phyloP scores from a whole-genome alignment of 2,329 filamentous ascomycete genomes.

The Fusarium sp. region DNA sequence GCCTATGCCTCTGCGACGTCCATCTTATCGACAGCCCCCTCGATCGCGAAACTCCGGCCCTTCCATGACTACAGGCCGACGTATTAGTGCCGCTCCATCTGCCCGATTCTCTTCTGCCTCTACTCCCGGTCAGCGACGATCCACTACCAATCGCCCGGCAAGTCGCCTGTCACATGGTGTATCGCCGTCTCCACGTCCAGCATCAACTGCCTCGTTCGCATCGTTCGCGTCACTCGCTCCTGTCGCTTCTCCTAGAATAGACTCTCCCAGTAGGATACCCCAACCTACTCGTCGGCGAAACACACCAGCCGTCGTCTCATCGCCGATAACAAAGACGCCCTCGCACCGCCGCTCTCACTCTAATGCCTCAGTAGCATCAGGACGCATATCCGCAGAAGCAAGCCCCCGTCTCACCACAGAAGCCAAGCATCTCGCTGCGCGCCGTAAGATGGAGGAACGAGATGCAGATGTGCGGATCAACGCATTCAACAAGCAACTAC shows the following conservation, averaged over 20 bases:
- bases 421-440: conserved; percentile 79
- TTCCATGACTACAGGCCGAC: conserved; percentile 55
- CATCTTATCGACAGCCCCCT: conserved; percentile 43
- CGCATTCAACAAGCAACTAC: conserved; percentile 81
- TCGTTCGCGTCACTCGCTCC: conserved; percentile 54
- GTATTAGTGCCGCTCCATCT: conserved; percentile 58
- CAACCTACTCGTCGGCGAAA: conserved; percentile 35
- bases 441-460: conserved; percentile 78
- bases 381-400: conserved; percentile 46
- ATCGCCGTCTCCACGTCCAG: conserved; percentile 40
- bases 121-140: conserved; percentile 43
- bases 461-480: conserved; percentile 84
- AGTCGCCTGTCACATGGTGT: conserved; percentile 59
- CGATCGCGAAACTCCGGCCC: conserved; percentile 53
- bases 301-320: conserved; percentile 37
- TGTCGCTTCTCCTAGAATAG: conserved; percentile 51
- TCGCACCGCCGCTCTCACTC: conserved; percentile 62
- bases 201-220: conserved; percentile 53
- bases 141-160: conserved; percentile 50
- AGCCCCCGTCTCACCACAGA: conserved; percentile 72
- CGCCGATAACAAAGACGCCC: conserved; percentile 28
- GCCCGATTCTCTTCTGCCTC: conserved; percentile 51
- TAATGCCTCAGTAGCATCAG: conserved; percentile 58
- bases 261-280: conserved; percentile 61
- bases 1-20: conserved; percentile 47